Evolutionary conservation across 2,329 filamentous ascomycete genomes (phyloP), one percentile per base, ranked within the genome.

Genomic region (Penicillium sp.): DNA sequence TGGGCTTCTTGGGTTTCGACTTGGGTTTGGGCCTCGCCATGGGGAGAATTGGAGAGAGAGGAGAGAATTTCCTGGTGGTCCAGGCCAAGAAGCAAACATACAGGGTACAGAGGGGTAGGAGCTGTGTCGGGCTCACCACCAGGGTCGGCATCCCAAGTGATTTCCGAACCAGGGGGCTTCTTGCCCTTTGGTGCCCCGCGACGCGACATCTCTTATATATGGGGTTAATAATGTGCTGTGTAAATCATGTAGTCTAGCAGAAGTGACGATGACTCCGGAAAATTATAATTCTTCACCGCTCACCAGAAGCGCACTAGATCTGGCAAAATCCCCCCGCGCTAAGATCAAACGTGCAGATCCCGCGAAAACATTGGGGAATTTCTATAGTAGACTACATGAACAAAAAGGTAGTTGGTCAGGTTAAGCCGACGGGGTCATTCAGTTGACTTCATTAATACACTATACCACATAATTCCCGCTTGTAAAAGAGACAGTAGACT

Each of bases 71-170:
- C 32, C 55, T 18, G 43, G 36, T 44, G 47, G 38, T 47, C 47
- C 31, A 46, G 40, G 52, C 18, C 49, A 54, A 67, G 40, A 45
- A 44, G 52, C 21, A 51, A 54, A 67, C 71, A 38, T 71, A 81
- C 79, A 53, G 79, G 79, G 60, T 77, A 81, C 36, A 79, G 65
- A 52, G 76, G 77, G 27, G 74, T 75, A 13, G 79, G 79, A 57
- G 75, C 77, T 36, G 67, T 75, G 57, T 77, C 75, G 34, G 71
- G 66, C 54, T 74, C 65, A 60, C 76, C 74, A 49, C 67, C 73
- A 31, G 70, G 65, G 38, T 73, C 73, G 24, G 66, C 65, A 42
- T 75, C 71, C 73, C 73, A 76, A 36, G 67, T 71, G 54, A 76
- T 75, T 58, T 77, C 75, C 29, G 74, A 69, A 18, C 74, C 74